Evolutionary conservation across 345 rosid genomes (phyloP).

Genomic region (Brassica carinata): DNA sequence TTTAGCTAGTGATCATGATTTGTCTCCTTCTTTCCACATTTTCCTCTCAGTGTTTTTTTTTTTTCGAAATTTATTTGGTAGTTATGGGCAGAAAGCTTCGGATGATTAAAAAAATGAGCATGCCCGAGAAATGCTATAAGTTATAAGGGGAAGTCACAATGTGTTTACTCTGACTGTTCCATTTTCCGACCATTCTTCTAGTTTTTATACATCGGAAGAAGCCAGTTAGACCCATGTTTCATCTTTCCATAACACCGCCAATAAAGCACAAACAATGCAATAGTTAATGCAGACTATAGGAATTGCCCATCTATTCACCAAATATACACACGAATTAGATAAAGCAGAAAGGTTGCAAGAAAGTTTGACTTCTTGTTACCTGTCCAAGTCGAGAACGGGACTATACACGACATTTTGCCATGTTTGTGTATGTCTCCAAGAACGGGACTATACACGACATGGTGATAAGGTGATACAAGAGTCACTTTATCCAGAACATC

Average conservation of each 20-base stretch:
- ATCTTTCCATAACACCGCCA: constrained; percentile 86
- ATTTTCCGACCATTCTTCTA: constrained; percentile 57
- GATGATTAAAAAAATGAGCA: constrained; percentile 40
- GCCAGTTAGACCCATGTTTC: constrained; percentile 68
- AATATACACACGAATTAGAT: constrained; percentile 8
- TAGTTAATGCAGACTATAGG: constrained; percentile 54
- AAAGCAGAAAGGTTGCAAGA: background rate
- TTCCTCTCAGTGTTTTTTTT: background rate
- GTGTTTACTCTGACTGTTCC: constrained; percentile 71
- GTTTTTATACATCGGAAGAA: constrained; percentile 73
- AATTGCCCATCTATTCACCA: constrained; percentile 81
- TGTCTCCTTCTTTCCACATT: background rate
- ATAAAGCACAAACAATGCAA: constrained; percentile 57
- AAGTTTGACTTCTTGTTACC: constrained; percentile 49
- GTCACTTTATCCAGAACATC: no score
- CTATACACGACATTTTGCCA: constrained; percentile 96
- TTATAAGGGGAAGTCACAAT: constrained; percentile 11
- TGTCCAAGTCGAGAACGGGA: constrained; percentile 96
- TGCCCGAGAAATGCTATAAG: constrained; percentile 36
- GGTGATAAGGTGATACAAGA: no score
- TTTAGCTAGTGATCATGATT: background rate
- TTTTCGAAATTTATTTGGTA: background rate
- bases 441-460: no score
- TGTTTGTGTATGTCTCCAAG: constrained; percentile 11
- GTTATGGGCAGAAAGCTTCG: constrained; percentile 43